Evolutionary conservation across 306 rosid species (phyloP).

Genomic region (Ochetophila trinervis): DNA sequence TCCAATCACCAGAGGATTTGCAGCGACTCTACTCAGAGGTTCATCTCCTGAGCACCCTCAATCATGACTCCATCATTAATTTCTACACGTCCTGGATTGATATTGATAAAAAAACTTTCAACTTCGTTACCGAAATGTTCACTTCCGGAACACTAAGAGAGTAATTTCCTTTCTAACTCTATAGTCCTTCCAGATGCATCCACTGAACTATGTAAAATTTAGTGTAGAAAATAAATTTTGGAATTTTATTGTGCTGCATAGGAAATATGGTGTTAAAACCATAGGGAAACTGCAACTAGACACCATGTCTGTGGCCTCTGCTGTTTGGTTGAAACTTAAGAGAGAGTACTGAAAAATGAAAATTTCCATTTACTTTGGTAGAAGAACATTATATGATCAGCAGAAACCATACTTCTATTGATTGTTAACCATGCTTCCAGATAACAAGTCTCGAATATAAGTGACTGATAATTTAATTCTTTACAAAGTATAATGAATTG

Average conservation of each 20-base stretch:
- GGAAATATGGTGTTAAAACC: too few species aligned
- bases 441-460: too few species aligned
- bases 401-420: too few species aligned
- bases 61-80: slow-evolving; percentile 62
- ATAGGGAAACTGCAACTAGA: too few species aligned
- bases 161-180: slow-evolving; percentile 35
- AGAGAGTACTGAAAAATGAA: too few species aligned
- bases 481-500: neutral
- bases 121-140: slow-evolving; percentile 85
- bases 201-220: neutral
- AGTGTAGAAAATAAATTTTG: neutral
- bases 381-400: too few species aligned
- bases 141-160: slow-evolving; percentile 85
- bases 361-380: too few species aligned
- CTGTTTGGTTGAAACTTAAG: too few species aligned
- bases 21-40: slow-evolving; percentile 89
- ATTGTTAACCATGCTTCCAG: too few species aligned
- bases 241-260: too few species aligned
- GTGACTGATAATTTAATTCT: too few species aligned
- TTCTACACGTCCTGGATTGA: slow-evolving; percentile 88
- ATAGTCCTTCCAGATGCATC: neutral
- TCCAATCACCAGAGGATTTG: slow-evolving; percentile 67
- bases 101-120: slow-evolving; percentile 62
- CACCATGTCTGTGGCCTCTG: too few species aligned
- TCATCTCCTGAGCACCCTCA: slow-evolving; percentile 87